phyloP scores from a whole-genome alignment of 2,329 filamentous ascomycete genomes.

The Penicillium italicum region DNA sequence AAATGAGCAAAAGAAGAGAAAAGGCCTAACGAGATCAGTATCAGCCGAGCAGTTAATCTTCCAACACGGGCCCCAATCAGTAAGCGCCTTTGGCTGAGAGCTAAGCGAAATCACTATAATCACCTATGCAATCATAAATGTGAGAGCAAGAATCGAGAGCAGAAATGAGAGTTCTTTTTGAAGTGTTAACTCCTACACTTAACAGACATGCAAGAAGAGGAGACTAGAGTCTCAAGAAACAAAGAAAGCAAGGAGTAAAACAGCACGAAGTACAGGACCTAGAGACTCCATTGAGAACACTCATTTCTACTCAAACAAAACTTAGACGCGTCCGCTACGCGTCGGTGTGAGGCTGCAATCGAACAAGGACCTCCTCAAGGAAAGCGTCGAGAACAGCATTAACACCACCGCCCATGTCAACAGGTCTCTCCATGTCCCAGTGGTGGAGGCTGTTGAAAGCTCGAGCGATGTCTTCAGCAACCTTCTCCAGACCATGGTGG shows the following conservation, averaged over 20 bases:
- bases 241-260: not conserved
- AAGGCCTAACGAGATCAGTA: not conserved
- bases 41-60: not conserved
- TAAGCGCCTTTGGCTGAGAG: not conserved
- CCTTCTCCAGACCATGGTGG: constrained; percentile 21
- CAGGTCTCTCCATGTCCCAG: constrained; percentile 78
- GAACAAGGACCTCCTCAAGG: constrained; percentile 86
- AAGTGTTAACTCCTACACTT: not conserved
- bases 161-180: not conserved
- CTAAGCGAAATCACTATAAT: not conserved
- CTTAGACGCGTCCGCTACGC: not conserved
- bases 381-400: constrained; percentile 86
- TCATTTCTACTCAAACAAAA: constrained; percentile 1
- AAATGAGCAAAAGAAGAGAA: not conserved
- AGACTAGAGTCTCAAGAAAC: not conserved
- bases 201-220: not conserved
- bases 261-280: not conserved
- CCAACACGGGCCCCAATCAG: not conserved
- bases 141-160: not conserved
- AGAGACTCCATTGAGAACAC: not conserved
- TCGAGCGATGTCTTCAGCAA: constrained; percentile 77
- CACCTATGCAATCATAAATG: not conserved
- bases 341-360: constrained; percentile 69
- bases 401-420: constrained; percentile 91
- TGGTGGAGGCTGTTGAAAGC: constrained; percentile 88